Evolutionary conservation across 176 grass and related monocot genomes (phyloP).

Genomic region (Elymus sibiricus): DNA sequence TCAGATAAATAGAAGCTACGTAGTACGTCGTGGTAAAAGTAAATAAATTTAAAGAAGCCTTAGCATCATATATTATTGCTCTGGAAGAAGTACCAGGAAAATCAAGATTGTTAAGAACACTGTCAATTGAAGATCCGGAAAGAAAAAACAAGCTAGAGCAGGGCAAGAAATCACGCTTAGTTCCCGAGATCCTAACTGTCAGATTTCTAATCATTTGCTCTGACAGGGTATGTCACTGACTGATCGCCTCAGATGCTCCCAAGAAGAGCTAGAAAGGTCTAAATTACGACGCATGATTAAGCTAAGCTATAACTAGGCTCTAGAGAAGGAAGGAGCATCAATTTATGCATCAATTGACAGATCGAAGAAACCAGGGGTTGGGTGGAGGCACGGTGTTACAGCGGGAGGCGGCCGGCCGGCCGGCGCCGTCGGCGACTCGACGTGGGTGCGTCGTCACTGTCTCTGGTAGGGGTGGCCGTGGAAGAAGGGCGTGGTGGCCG

Average conservation of each 20-base stretch:
- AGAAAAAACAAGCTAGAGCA: neutral
- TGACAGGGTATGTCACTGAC: constrained; percentile 25
- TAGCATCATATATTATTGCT: neutral
- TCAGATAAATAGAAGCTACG: constrained; percentile 32
- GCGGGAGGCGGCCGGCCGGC: constrained; percentile 2
- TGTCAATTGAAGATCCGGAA: constrained; percentile 5
- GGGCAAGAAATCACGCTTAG: constrained; percentile 31
- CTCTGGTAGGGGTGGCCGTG: constrained; percentile 55
- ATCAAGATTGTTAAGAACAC: neutral
- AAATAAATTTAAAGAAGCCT: constrained; percentile 9
- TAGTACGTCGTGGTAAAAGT: constrained; percentile 1
- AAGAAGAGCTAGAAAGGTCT: constrained; percentile 34
- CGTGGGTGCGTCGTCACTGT: constrained; percentile 15
- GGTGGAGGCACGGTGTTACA: constrained; percentile 41
- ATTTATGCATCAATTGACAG: constrained; percentile 59
- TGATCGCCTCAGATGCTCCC: constrained; percentile 33
- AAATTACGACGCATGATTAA: constrained; percentile 35
- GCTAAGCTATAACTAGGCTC: constrained; percentile 41
- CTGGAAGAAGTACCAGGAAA: neutral
- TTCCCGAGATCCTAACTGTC: constrained; percentile 42
- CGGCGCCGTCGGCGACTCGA: neutral
- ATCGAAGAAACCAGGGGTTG: constrained; percentile 25
- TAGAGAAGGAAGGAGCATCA: constrained; percentile 39
- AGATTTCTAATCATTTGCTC: constrained; percentile 46
- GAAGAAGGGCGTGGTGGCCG: constrained; percentile 57